A percentile compares a stretch with the other conserved stretches of the same genome.
Evolutionary conservation across 1,139 yeast species (phyloP).

Genomic region (Blastobotrys apis): DNA sequence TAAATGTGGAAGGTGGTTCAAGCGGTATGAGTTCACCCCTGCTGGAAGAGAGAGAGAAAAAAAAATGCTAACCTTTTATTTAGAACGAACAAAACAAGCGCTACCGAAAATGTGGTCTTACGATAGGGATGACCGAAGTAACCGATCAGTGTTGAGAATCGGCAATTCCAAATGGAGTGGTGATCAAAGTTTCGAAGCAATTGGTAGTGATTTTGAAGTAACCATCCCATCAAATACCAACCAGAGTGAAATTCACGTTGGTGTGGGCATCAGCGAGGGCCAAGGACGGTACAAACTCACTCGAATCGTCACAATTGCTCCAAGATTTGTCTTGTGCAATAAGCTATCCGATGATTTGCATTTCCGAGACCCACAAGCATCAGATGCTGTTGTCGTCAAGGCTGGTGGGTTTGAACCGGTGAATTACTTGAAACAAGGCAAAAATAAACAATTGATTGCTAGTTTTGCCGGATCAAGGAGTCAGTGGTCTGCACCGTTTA

Average conservation of each 20-base stretch:
- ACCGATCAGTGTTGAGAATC: conserved; percentile 64
- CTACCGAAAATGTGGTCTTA: conserved; percentile 84
- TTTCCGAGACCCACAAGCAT: conserved; percentile 57
- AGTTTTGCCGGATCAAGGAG: conserved; percentile 57
- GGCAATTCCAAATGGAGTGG: conserved; percentile 73
- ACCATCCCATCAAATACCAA: conserved; percentile 53
- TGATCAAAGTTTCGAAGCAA: conserved; percentile 81
- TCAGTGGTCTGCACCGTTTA: conserved; percentile 86
- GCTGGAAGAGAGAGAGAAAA: too few relatives aligned
- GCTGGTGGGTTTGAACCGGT: conserved; percentile 57
- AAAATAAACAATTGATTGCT: conserved; percentile 51
- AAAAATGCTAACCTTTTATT: neutral
- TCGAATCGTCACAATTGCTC: conserved; percentile 74
- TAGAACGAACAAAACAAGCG: conserved; percentile 27
- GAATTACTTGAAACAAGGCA: conserved; percentile 51
- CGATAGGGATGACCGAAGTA: conserved; percentile 54
- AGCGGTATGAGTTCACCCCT: too few relatives aligned
- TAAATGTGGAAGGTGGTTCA: conserved; percentile 13
- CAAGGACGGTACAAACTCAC: conserved; percentile 75
- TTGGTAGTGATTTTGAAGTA: conserved; percentile 76
- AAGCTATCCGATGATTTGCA: conserved; percentile 52
- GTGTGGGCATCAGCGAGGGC: conserved; percentile 77
- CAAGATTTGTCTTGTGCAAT: conserved; percentile 74
- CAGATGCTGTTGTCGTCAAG: conserved; percentile 36
- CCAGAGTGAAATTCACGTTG: conserved; percentile 69